phyloP scores from a whole-genome alignment of 2,329 filamentous ascomycete species.

The Sarocladium strictum region DNA sequence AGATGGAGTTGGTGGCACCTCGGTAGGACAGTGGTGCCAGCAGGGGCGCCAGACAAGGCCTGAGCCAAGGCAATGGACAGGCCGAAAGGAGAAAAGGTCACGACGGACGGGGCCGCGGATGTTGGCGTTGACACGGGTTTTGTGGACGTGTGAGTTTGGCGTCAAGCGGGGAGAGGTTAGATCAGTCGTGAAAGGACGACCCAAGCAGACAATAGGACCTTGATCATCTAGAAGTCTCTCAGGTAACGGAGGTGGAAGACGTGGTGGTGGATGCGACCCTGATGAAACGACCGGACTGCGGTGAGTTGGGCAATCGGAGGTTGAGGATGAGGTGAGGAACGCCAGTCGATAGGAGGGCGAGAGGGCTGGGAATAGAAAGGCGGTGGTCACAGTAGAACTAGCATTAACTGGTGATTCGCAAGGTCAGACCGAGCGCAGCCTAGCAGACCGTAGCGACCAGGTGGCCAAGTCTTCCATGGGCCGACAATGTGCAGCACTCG shows the following conservation, averaged over 20 bases:
- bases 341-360: no score
- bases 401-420: no score
- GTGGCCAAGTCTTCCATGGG: no score
- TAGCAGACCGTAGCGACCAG: no score
- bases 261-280: neutral
- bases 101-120: neutral
- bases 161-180: neutral
- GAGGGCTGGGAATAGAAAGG: no score
- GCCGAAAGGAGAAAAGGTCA: neutral
- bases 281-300: neutral
- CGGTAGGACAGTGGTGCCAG: neutral
- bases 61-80: neutral
- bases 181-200: neutral
- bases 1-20: constrained; percentile 2
- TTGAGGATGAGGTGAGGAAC: neutral
- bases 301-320: neutral
- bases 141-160: constrained; percentile 7
- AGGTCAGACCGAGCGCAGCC: no score
- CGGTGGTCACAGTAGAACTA: no score
- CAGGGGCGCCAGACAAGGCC: constrained; percentile 8
- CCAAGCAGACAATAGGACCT: neutral
- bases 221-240: neutral
- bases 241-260: neutral
- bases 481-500: neutral
- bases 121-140: constrained; percentile 1